Conservation (phyloP, 495 filamentous ascomycete species). For the Hypoxylon intermedium region DNA sequence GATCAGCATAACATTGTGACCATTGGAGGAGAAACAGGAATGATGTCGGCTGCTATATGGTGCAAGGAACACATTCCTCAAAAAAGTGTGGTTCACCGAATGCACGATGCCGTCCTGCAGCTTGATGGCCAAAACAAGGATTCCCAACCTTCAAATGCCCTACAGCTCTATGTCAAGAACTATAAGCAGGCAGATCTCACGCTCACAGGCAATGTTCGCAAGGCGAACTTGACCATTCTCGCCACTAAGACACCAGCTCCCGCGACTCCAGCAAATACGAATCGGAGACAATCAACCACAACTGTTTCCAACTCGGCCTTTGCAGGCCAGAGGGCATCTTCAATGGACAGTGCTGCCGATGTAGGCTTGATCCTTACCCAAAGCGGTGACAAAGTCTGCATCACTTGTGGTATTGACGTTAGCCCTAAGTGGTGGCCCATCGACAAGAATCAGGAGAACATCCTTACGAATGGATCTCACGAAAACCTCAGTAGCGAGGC, state of each 20-base stretch:
- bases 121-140: constrained; percentile 52
- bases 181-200: constrained; percentile 95
- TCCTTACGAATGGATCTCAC: constrained; percentile 52
- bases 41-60: constrained; percentile 80
- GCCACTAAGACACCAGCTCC: constrained; percentile 49
- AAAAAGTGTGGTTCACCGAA: constrained; percentile 74
- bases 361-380: constrained; percentile 25
- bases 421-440: constrained; percentile 68
- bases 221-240: constrained; percentile 65
- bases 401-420: constrained; percentile 65
- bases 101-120: constrained; percentile 74
- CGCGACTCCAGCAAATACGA: constrained; percentile 28
- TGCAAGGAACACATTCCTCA: constrained; percentile 82
- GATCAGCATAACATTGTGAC: constrained; percentile 76
- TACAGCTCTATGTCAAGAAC: constrained; percentile 83
- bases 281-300: constrained; percentile 51
- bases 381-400: constrained; percentile 55
- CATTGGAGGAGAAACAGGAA: constrained; percentile 77
- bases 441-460: constrained; percentile 48
- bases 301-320: constrained; percentile 23
- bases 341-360: constrained; percentile 22
- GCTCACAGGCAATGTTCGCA: constrained; percentile 88
- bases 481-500: constrained; percentile 50
- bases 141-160: constrained; percentile 61
- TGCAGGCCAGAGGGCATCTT: constrained; percentile 17